Conservation (phyloP, 2,329 filamentous ascomycete species). For the Polychaeton citri region DNA sequence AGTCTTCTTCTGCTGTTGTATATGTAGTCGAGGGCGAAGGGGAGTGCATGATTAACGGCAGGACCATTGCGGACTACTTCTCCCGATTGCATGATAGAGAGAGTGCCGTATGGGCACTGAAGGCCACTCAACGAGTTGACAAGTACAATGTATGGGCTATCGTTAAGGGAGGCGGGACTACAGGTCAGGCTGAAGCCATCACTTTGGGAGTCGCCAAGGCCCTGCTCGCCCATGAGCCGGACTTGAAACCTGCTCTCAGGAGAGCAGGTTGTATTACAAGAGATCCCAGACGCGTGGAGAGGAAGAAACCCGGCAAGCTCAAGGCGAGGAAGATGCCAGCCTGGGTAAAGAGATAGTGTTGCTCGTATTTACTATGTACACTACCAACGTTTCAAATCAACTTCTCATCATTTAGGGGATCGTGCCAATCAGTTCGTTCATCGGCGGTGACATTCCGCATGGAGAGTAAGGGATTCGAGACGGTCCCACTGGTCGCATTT, state of each 20-base stretch:
- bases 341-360: constrained; percentile 71
- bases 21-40: constrained; percentile 88
- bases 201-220: constrained; percentile 83
- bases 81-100: constrained; percentile 84
- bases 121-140: constrained; percentile 67
- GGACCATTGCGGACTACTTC: constrained; percentile 69
- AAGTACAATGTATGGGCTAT: constrained; percentile 95
- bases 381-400: too few relatives aligned
- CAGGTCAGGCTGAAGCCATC: constrained; percentile 89
- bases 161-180: constrained; percentile 75
- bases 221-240: constrained; percentile 80
- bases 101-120: constrained; percentile 83
- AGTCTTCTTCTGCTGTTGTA: constrained; percentile 72
- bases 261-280: constrained; percentile 85
- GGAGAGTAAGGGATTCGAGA: too few relatives aligned
- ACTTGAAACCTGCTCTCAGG: constrained; percentile 72
- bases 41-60: constrained; percentile 81
- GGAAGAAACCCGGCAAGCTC: constrained; percentile 91
- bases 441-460: too few relatives aligned
- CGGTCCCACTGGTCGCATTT: too few relatives aligned
- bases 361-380: neutral
- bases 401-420: too few relatives aligned
- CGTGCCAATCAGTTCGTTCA: too few relatives aligned
- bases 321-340: constrained; percentile 97
- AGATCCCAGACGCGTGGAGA: constrained; percentile 83